Conservation (phyloP, 23 red algal species). For the Gracilaria vermiculophylla region DNA sequence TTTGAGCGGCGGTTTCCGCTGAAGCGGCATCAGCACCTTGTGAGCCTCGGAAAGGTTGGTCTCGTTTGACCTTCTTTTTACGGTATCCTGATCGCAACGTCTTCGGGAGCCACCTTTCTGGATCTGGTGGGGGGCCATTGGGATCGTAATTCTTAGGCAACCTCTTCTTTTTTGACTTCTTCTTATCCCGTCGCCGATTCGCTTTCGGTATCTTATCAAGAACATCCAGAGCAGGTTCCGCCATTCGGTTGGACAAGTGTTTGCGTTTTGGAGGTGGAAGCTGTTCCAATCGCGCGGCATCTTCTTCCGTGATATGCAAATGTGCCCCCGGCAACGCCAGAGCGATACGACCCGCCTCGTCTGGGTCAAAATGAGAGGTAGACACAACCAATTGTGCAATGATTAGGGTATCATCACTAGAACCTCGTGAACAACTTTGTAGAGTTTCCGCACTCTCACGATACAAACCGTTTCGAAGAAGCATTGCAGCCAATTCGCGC, state of each 20-base stretch:
- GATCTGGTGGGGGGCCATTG: slow-evolving; percentile 68
- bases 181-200: background rate
- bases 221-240: background rate
- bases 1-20: slow-evolving; percentile 47
- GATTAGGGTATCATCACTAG: background rate
- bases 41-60: slow-evolving; percentile 48
- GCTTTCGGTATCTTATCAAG: background rate
- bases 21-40: slow-evolving; percentile 72
- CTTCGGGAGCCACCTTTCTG: slow-evolving; percentile 75
- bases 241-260: slow-evolving; percentile 2
- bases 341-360: slow-evolving; percentile 35
- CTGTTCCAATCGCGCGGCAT: slow-evolving; percentile 42
- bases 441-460: slow-evolving; percentile 37
- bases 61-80: slow-evolving; percentile 48
- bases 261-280: slow-evolving; percentile 59
- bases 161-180: slow-evolving; percentile 72
- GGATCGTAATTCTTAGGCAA: slow-evolving; percentile 75
- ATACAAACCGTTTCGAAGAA: slow-evolving; percentile 46
- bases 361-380: slow-evolving; percentile 63
- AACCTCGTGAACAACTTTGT: background rate
- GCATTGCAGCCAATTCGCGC: slow-evolving; percentile 32
- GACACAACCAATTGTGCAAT: slow-evolving; percentile 49
- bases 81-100: slow-evolving; percentile 55
- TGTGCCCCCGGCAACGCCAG: background rate
- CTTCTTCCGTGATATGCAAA: background rate